Evolutionary conservation across 192 early-diverging fungal species (phyloP), one percentile per base, ranked within the genome.

Genomic region (Thamnidium elegans): DNA sequence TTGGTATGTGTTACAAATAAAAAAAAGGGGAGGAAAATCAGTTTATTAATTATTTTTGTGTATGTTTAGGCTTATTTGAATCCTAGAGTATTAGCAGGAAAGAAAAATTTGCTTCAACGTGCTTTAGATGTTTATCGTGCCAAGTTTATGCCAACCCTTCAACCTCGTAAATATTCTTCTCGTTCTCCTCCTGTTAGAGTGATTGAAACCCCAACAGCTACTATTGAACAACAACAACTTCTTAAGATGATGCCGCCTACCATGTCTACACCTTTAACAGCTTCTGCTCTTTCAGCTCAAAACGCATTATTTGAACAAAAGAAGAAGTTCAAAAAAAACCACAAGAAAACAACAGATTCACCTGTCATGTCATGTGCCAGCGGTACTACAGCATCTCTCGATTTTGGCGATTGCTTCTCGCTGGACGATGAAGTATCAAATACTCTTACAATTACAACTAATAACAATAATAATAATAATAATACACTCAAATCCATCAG

Each of bases 41-140:
- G 11, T 14, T 14, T 26, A 48, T 14, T 63, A 17, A 20, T 15
- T 34, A 42, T 61, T 20, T 0, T 39, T 11, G 5, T 32, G 6
- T 30, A 3, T 44, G 15, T 36, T 51, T 51, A 68, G 67, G 72
- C 72, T 17, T 74, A 68, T 59, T 58, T 74, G 10, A 74, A 74
- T 55, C 54, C 64, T 46, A 71, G 55, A n/a, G 39, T 71, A 13
- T 62, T 76, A 34, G 72, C 68, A 21, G 64, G 63, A 52, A 70
- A 76, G 53, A 76, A 76, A 21, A 65, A 61, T 21, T 19, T 76
- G 17, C 47, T 76, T 8, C 70, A 76, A 32, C 66, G 66, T 50
- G 71, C 71, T 3, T 45, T 76, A 8, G 70, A 76, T 54, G 20
- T 68, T 17, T 76, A 71, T 23, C 61, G 74, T 11, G 53, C 54